A percentile compares a stretch with the other conserved stretches of the same genome.
Evolutionary conservation across 805 yeast genomes (phyloP).

Genomic region (Candida tammaniensis): DNA sequence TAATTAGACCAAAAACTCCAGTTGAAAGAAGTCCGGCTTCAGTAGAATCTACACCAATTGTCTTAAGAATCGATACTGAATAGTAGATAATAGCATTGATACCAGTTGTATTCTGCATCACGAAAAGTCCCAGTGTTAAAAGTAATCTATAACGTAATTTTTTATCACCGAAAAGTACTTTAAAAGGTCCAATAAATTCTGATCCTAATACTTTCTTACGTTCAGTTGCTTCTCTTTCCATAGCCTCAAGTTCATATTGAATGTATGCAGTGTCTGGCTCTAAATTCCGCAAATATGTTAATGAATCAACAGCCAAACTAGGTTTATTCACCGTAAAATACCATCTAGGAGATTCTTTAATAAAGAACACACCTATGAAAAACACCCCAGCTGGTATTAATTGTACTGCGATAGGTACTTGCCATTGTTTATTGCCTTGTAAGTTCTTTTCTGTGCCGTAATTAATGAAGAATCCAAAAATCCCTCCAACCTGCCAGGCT

Average conservation of each 20-base stretch:
- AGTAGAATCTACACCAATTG: slow-evolving; percentile 47
- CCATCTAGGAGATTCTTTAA: slow-evolving; percentile 49
- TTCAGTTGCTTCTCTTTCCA: slow-evolving; percentile 22
- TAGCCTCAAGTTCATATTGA: slow-evolving; percentile 33
- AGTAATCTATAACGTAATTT: slow-evolving; percentile 33
- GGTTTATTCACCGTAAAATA: slow-evolving; percentile 32
- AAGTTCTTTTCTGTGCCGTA: slow-evolving; percentile 41
- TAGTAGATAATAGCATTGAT: slow-evolving; percentile 52
- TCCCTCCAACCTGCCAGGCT: slow-evolving; percentile 49
- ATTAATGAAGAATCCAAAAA: slow-evolving; percentile 49
- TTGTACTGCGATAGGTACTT: slow-evolving; percentile 47
- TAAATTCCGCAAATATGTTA: slow-evolving; percentile 38
- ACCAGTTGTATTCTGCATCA: slow-evolving; percentile 47
- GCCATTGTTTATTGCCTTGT: slow-evolving; percentile 41
- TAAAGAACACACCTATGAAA: slow-evolving; percentile 34
- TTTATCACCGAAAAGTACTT: slow-evolving; percentile 26
- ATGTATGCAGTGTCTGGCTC: slow-evolving; percentile 38
- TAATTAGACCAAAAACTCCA: slow-evolving; percentile 52
- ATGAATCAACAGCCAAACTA: slow-evolving; percentile 29
- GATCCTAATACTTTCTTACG: slow-evolving; percentile 29
- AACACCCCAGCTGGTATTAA: slow-evolving; percentile 44
- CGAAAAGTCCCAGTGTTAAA: slow-evolving; percentile 36
- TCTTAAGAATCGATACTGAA: slow-evolving; percentile 49
- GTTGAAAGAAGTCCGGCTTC: slow-evolving; percentile 48
- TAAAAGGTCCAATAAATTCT: slow-evolving; percentile 40